Percentiles rank a stretch among this genome's conserved stretches.
These are phyloP conservation scores for Cubamyces sp. DNA, from an alignment of 768 basidiomycete species.

Conservation along the genomic window DNA sequence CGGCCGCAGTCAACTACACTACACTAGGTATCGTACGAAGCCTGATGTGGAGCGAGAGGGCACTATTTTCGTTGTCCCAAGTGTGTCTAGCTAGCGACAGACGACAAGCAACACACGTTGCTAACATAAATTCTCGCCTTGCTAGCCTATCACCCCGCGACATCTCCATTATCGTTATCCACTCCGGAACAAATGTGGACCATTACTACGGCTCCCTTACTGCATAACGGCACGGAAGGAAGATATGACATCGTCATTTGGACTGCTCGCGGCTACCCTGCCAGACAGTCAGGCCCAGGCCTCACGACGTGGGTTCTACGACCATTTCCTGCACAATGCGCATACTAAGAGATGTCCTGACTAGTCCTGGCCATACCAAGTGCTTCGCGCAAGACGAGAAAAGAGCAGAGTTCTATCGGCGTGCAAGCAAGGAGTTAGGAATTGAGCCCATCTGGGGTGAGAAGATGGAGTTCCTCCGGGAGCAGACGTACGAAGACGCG, in stretches of 20 bases:
- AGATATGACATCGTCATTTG: slow-evolving; percentile 11
- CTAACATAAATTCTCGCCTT: no score
- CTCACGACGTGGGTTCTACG: slow-evolving; percentile 1
- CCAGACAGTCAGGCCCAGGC: not conserved
- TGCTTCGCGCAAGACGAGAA: slow-evolving; percentile 12
- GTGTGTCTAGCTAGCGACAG: not conserved
- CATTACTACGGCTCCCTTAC: not conserved
- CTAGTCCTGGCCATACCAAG: slow-evolving; percentile 10
- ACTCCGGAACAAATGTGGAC: no score
- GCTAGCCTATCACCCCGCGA: no score
- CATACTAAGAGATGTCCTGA: not conserved
- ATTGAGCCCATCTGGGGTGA: not conserved
- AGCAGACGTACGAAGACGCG: slow-evolving; percentile 1
- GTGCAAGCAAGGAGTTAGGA: not conserved
- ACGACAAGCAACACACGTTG: no score
- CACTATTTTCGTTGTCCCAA: slow-evolving; percentile 10
- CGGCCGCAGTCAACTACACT: not conserved
- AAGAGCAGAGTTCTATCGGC: not conserved
- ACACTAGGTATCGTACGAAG: not conserved
- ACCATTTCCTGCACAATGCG: no score
- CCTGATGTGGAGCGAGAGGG: not conserved
- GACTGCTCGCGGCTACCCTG: slow-evolving; percentile 2
- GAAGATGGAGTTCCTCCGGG: not conserved
- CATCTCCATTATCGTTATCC: no score
- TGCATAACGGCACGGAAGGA: not conserved